phyloP scores from a whole-genome alignment of 83 land plant genomes.

The Picea abies region DNA sequence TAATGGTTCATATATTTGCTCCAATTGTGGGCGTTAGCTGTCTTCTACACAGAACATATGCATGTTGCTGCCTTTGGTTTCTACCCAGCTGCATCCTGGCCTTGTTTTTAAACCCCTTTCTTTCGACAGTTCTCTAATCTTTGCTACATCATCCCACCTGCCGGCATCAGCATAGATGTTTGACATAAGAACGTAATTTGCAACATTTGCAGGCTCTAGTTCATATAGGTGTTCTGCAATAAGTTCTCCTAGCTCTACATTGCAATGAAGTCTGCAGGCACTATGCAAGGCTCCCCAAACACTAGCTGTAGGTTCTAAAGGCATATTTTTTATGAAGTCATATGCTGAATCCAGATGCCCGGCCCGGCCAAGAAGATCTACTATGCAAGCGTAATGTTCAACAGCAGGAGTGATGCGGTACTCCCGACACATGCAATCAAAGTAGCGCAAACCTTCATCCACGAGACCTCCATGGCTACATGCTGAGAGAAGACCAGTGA shows the following conservation, averaged over 20 bases:
- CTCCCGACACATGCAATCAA: not conserved
- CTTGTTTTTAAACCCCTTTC: not conserved
- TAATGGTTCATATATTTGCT: too few relatives aligned
- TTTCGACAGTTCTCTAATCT: not conserved
- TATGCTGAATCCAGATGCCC: conserved; percentile 8
- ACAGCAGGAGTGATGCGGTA: not conserved
- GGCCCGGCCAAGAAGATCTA: conserved; percentile 10
- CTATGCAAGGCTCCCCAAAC: conserved; percentile 15
- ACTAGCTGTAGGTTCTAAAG: not conserved
- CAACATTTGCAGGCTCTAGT: not conserved
- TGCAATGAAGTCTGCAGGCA: conserved; percentile 6
- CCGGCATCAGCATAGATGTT: conserved; percentile 8
- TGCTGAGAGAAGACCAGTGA: not conserved
- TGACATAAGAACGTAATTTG: conserved; percentile 8
- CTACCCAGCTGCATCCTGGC: conserved; percentile 14
- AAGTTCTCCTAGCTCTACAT: conserved; percentile 6
- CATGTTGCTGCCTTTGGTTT: too few relatives aligned
- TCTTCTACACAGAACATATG: too few relatives aligned
- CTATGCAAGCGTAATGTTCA: conserved; percentile 13
- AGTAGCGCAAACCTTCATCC: not conserved
- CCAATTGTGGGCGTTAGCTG: too few relatives aligned
- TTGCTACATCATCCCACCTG: conserved; percentile 16
- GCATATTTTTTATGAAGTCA: conserved; percentile 12
- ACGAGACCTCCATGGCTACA: conserved; percentile 27
- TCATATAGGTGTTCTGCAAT: not conserved